These are phyloP conservation scores for Solidago caesia DNA, from an alignment of 129 eudicot genomes.

Conservation along the genomic window DNA sequence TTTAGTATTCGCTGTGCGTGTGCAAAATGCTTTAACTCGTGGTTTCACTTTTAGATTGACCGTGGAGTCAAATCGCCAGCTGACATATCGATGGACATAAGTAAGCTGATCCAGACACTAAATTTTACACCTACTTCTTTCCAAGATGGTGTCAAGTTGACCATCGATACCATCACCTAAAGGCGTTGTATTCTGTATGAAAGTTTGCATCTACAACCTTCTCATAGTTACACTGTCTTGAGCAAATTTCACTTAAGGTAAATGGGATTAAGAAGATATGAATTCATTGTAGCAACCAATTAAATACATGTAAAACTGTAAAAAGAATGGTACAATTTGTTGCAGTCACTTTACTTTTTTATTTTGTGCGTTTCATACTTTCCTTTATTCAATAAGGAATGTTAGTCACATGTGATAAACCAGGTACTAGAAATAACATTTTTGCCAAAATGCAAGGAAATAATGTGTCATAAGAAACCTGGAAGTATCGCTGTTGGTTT, in stretches of 20 bases:
- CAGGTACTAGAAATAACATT: background rate
- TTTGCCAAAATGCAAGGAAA: background rate
- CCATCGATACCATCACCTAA: slow-evolving; percentile 55
- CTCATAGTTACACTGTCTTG: background rate
- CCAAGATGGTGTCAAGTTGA: slow-evolving; percentile 65
- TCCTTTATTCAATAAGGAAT: background rate
- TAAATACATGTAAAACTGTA: background rate
- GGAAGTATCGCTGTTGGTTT: background rate
- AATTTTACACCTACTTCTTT: slow-evolving; percentile 56
- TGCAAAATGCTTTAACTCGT: slow-evolving; percentile 3
- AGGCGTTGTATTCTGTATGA: slow-evolving; percentile 4
- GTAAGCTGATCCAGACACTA: slow-evolving; percentile 54
- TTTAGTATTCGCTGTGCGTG: background rate
- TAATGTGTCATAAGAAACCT: background rate
- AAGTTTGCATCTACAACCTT: background rate
- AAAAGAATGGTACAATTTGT: background rate
- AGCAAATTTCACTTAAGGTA: background rate
- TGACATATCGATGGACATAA: slow-evolving; percentile 89
- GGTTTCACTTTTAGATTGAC: slow-evolving; percentile 51
- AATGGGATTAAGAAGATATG: background rate
- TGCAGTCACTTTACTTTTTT: background rate
- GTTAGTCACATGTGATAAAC: background rate
- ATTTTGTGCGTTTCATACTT: background rate
- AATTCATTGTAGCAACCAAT: background rate
- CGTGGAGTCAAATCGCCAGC: slow-evolving; percentile 93